A percentile compares a stretch with the other conserved stretches of the same genome.
phyloP scores from a whole-genome alignment of 1,139 yeast genomes.

The Barnettozyma hawaiiensis region DNA sequence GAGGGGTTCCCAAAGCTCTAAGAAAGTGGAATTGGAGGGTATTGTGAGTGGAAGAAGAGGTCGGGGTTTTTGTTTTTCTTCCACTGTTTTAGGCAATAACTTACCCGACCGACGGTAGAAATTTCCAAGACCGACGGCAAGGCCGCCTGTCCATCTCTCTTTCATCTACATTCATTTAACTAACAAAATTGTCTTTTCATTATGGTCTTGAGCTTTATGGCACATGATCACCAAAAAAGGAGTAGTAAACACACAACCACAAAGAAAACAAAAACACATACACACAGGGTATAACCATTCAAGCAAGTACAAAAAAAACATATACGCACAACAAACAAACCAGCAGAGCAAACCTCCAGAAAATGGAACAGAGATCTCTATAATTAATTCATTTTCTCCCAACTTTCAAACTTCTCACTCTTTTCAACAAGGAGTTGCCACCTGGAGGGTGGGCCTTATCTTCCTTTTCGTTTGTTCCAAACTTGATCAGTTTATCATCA shows the following conservation, averaged over 20 bases:
- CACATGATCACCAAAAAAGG: not conserved
- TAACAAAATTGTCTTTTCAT: not conserved
- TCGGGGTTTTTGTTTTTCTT: too few relatives aligned
- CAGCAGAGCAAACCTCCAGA: not conserved
- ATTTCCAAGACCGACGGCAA: too few relatives aligned
- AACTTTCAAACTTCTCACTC: constrained; percentile 86
- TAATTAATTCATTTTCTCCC: constrained; percentile 30
- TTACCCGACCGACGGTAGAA: too few relatives aligned
- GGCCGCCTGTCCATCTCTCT: too few relatives aligned
- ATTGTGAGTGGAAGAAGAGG: too few relatives aligned
- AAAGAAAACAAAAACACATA: not conserved
- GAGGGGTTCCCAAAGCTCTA: constrained; percentile 40
- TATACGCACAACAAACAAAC: not conserved
- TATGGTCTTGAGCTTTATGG: not conserved
- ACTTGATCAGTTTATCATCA: constrained; percentile 28
- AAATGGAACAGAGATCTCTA: not conserved
- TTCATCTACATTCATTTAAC: too few relatives aligned
- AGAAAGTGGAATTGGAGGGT: too few relatives aligned
- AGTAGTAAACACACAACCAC: not conserved
- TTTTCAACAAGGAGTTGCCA: constrained; percentile 57
- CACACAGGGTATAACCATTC: not conserved
- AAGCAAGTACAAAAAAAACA: not conserved
- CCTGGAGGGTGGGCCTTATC: constrained; percentile 10
- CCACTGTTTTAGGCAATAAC: too few relatives aligned
- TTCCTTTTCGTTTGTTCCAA: constrained; percentile 6